Base-by-base conservation (phyloP, 2,329 filamentous ascomycete genomes). In the Ascochyta viciae-villosae region DNA sequence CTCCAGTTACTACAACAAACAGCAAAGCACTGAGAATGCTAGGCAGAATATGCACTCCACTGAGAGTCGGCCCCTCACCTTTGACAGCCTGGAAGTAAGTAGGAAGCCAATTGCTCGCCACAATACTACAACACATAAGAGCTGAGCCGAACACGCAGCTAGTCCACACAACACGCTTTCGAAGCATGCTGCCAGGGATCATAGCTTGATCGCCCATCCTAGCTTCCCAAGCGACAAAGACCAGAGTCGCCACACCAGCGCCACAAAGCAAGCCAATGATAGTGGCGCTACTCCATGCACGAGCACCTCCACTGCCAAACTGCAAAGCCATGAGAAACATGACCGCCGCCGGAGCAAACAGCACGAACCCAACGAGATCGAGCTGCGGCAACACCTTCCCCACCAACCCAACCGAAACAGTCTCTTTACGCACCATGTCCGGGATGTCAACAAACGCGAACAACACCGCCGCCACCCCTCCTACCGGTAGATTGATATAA, bases 51-150 rank as follows among this genome's bases (percentile, higher is more conserved):
- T 75, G 64, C 0, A 79, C 70, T 2, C 78, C 78, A 46, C 75
- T 77, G 54, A 76, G 68, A 5, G 76, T 57, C 0, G 77, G 74
- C 0, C 70, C 65, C 9, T 71, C 67, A 8, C 71, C 66, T 19
- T 65, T 70, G 6, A 80, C 73, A 4, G 73, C 68, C 44, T 81
- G 79, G 50, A 80, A 80, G 50, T 77, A 80, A 1, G 78, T 62
- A n/a, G 68, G 70, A 6, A 74, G 23, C 50, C 55, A 70, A 5
- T 64, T 60, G 35, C 57, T 65, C 6, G 58, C 61, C 2, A 58
- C 44, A 2, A 66, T 47, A 33, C 61, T 57, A 34, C 58, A 60
- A 19, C 45, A 48, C 39, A 54, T 57, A 5, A 61, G 42, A 6
- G 53, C 58, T 4, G 54, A 50, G 8, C 48, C 57, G 10, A 57